Percentiles rank a stretch among this genome's conserved stretches.
Evolutionary conservation across 129 eudicot genomes (phyloP).

Genomic region (Silybum marianum): DNA sequence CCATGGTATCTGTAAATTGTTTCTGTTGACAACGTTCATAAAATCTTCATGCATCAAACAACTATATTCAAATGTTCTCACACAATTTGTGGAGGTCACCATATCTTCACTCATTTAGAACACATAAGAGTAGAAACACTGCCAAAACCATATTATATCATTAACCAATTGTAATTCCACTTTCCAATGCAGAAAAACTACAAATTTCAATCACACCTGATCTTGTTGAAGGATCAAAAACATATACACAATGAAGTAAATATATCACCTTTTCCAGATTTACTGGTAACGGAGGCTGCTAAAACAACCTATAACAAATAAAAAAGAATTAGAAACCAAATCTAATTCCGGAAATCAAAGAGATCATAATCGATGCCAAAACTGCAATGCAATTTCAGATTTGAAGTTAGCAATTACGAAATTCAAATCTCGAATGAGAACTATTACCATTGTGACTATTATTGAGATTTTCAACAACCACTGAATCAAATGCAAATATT

Average conservation of each 20-base stretch:
- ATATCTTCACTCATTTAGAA: neutral
- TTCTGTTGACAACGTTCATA: neutral
- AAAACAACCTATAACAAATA: conserved; percentile 57
- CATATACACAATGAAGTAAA: neutral
- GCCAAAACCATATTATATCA: neutral
- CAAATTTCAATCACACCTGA: neutral
- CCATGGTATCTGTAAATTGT: neutral
- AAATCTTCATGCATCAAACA: neutral
- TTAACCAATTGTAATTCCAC: neutral
- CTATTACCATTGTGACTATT: neutral
- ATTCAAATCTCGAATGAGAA: neutral
- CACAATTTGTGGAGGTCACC: neutral
- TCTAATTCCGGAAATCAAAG: neutral
- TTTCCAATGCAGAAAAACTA: neutral
- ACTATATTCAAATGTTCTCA: no score
- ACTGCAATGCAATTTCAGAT: neutral
- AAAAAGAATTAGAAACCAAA: neutral
- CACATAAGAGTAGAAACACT: neutral
- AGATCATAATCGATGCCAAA: neutral
- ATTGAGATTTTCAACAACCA: neutral
- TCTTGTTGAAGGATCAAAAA: neutral
- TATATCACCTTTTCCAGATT: conserved; percentile 81
- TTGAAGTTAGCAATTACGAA: neutral
- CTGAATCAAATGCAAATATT: conserved; percentile 1
- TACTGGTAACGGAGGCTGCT: conserved; percentile 76